Evolutionary conservation across 192 early-diverging fungal genomes (phyloP), one percentile per base, ranked within the genome.

Genomic region (Coemansia sp.): DNA sequence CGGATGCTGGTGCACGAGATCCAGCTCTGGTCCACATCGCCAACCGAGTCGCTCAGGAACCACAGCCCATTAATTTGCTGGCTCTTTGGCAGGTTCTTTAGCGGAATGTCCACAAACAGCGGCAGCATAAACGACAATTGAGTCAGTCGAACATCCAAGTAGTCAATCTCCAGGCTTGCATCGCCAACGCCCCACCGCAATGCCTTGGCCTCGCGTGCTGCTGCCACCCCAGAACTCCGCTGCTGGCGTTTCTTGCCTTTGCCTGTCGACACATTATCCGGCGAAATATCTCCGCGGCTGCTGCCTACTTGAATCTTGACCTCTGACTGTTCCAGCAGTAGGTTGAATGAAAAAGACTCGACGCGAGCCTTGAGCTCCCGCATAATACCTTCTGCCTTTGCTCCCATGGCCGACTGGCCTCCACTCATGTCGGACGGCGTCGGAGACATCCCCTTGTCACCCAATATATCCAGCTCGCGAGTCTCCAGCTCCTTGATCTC

Each of bases 101-200:
- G 20, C 12, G 68, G 52, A 15, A 72, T 42, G 20, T 72, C 67
- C 23, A 60, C 59, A 66, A 81, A 81, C 50, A 81, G 40, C 0
- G 78, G 78, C 70, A 81, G 68, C 7, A 48, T 50, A 46, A 81
- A 84, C 6, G 79, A 42, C 64, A 68, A 58, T 59, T 80, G 68
- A 0, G 66, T 65, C 38, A 84, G 59, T n/a, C 82, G 82, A 22
- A 81, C 71, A 23, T 84, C 82, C 52, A 84, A 26, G 49, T 84
- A 74, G 53, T 80, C 74, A 34, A 84, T 70, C 58, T 84, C 82
- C 20, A 73, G 42, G 55, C 72, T 74, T 36, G 74, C 79, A 63
- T 84, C 82, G 57, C 78, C 78, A 17, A 84, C 60, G 17, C 75
- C 71, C 82, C 82, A 84, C 53, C 75, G 74, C 47, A 76, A 69